Evolutionary conservation across 805 yeast species (phyloP), one percentile per base, ranked within the genome.

Genomic region (Brettanomyces sp.): DNA sequence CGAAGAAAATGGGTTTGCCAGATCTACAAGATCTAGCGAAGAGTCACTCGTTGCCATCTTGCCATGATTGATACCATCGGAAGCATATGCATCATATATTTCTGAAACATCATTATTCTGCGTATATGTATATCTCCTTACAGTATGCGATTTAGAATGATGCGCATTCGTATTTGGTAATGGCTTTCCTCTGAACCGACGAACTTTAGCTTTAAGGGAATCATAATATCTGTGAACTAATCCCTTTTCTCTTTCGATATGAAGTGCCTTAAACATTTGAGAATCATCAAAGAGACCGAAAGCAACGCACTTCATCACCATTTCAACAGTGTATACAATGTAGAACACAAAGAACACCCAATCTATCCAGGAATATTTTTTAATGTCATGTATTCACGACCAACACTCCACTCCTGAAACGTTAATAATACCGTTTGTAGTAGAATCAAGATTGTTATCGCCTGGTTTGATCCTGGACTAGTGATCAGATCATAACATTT

Each of bases 241-340:
- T 32, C 47, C 45, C 33, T 48, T 45, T 40, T 55, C 50, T 30
- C 47, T 42, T 36, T 57, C 50, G 3, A 64, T 22, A 18, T 55
- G 54, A 45, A 65, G 45, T 22, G 50, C 77, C 35, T 60, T 55
- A 52, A 72, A 77, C 80, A 82, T 72, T 39, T 73, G 70, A 2
- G 80, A 72, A 59, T 86, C 90, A 62, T 85, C 85, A 68, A 74
- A 68, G 33, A 84, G 63, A 1, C 96, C 96, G 64, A 76, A 86
- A 0, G 95, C 86, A 24, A 91, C 67, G 2, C 80, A 70, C 55
- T 83, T 82, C 5, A 74, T 59, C 0, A 62, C 33, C 40, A 79
- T 72, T 50, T 86, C 89, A 1, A 74, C 8, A 0, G 96, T 84
- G 60, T 81, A 87, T 4, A 79, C 43, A 2, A 72, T 24, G 54